Evolutionary conservation across 108 stramenopile species (phyloP), one percentile per base, ranked within the genome.

Genomic region (Nitzschia sp.): DNA sequence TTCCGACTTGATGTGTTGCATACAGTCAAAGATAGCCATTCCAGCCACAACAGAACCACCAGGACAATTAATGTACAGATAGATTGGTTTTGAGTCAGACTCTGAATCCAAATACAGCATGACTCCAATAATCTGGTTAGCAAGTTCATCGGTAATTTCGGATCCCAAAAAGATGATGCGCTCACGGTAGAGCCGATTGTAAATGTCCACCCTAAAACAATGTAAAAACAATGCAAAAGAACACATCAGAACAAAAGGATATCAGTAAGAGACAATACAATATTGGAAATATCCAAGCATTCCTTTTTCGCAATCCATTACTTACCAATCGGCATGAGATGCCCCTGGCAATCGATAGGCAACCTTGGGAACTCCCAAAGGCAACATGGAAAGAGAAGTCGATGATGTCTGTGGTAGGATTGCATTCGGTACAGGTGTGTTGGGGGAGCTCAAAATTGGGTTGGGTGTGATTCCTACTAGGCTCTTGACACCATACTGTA

Each of bases 41-140:
- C 98, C 98, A 42, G 97, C 81, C 73, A 97, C 96, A 70, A 98
- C 98, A 22, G 90, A 92, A 40, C 98, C 98, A 24, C 98, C 98
- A 51, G 98, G 98, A 72, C 85, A 95, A 86, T 98, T 98, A 71
- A 98, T 96, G 86, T 98, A 98, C 39, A 98, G 81, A 79, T 97
- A 97, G 80, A 98, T 98, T 57, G 97, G 97, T 85, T 97, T 97
- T 51, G 86, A 80, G 59, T 80, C 77, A 78, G 97, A 95, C 80
- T 98, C 98, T 48, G 82, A 83, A 70, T 97, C 98, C 54, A 98
- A 88, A 82, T 98, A 97, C 59, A 92, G 82, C 80, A 91, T 85
- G 56, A 92, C 90, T 43, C 91, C 98, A 65, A 98, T 97, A 57
- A 98, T 92, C 79, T 97, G 97, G 64, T 98, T 98, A 60, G 98